Evolutionary conservation across 768 basidiomycete genomes (phyloP), one percentile per base, ranked within the genome.

Genomic region (Trametes sanguinea): DNA sequence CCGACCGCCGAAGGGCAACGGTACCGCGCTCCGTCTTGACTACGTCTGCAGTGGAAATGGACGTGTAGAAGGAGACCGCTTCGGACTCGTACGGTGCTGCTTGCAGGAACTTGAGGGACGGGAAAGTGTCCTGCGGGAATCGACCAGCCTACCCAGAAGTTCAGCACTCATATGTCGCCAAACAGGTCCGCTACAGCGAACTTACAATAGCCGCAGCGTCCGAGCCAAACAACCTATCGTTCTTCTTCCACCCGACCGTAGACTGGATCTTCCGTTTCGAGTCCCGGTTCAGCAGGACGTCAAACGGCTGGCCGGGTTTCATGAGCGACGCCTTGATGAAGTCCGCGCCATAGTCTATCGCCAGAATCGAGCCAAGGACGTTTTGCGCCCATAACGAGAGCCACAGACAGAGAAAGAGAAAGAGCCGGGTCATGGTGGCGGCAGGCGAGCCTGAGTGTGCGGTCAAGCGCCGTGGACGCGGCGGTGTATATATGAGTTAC

Each of bases 311-410:
- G 22, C 69, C 69, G 45, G 71, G 71, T 30, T 69, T 67, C 68
- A 72, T 68, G 51, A 98, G 78, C 4, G 95, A 95, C 32, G 94
- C 92, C 76, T 98, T 99, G 71, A 95, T 98, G 84, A 88, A 95
- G 77, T 98, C 97, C 16, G 92, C 85, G 72, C 97, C 97, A 84
- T 97, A 98, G 85, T 99, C 97, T 71, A 99, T 92, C 17, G 95
- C 95, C 51, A 99, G 84, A 11, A 98, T 84, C 2, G 95, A 86
- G 22, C 88, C 90, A 44, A 83, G 69, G 17, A 64, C 69, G 51
- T 47, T 56, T 60, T 66, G 63, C 22, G 57, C 65, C 70, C 51
- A 67, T 47, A 51, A 53, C 45, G 52, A 63, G 29, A 64, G 67
- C 67, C 61, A 70, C 50, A 63, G 67, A 64, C 57, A 71, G 22